These are phyloP conservation scores for Ophiostoma himal-ulmi DNA, from an alignment of 2,329 filamentous ascomycete species.

Conservation along the genomic window DNA sequence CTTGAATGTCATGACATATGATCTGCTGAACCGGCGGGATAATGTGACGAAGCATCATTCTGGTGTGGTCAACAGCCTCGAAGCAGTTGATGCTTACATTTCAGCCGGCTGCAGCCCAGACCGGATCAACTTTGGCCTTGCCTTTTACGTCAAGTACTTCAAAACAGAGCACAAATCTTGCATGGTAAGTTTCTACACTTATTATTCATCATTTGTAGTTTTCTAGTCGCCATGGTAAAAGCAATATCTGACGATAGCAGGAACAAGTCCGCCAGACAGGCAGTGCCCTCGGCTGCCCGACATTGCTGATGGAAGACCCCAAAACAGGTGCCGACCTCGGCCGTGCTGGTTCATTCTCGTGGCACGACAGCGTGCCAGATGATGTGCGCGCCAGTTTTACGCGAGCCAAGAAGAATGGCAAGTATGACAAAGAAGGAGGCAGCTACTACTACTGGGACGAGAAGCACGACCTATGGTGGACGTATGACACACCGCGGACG, in stretches of 20 bases:
- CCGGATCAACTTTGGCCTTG: conserved; percentile 61
- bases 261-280: not conserved
- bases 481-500: conserved; percentile 60
- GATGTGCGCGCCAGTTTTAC: conserved; percentile 54
- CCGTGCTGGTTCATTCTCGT: conserved; percentile 50
- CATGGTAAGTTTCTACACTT: conserved; percentile 15
- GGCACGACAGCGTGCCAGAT: conserved; percentile 48
- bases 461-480: conserved; percentile 60
- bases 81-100: conserved; percentile 54
- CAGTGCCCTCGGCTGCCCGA: conserved; percentile 52
- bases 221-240: no score
- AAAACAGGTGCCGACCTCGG: conserved; percentile 55
- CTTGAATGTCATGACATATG: conserved; percentile 67
- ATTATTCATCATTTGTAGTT: no score
- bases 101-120: conserved; percentile 47
- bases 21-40: conserved; percentile 68
- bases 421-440: conserved; percentile 52
- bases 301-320: conserved; percentile 53
- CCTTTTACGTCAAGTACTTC: conserved; percentile 66
- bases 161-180: conserved; percentile 43
- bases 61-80: conserved; percentile 49
- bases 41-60: conserved; percentile 59
- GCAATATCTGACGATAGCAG: not conserved
- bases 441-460: conserved; percentile 65
- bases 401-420: conserved; percentile 47